Base-by-base conservation (phyloP, 495 filamentous ascomycete species). In the Geoglossum glabrum region DNA sequence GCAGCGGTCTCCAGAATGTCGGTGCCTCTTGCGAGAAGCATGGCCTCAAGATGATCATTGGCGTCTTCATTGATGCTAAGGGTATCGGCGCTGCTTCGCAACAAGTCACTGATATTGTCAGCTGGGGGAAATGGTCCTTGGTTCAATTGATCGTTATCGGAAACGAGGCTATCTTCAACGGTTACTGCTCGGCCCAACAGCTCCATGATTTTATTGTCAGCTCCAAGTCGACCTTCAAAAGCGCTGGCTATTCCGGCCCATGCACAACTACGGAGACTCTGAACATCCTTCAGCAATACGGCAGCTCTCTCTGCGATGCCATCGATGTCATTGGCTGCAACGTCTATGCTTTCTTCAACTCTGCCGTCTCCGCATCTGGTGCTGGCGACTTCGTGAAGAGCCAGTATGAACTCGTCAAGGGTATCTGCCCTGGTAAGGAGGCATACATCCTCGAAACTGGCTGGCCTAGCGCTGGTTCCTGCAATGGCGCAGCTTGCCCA, bases 331-430 rank as follows among this genome's bases (percentile, higher is more conserved):
- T 85, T 34, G 85, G 84, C 69, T 76, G 75, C 68, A 95, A 94
- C 76, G 79, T 90, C 66, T 90, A 97, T 70, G 81, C 89, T 68
- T 97, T 84, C 82, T 97, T 95, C 83, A 89, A 93, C 78, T 61
- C 79, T 52, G 66, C 72, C 46, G 77, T 81, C 46, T 61, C 65
- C 56, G 76, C 89, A 52, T 62, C 63, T 1, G 56, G 77, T 49
- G 90, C 90, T 50, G 90, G 90, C 68, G 63, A 67, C 38, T 95
- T 95, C 69, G 82, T 86, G 59, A 66, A 70, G 45, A 57, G 67
- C 59, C 80, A 93, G 75, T 76, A 90, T 57, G 68, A 74, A 13
- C 67, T 82, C 61, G 78, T 92, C 51, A 74, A 81, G 63, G 64
- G 63, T 0, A 67, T 82, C 59, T 97, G 90, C 76, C 57, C 68